phyloP scores from a whole-genome alignment of 306 rosid species.

The Quercus robur region DNA sequence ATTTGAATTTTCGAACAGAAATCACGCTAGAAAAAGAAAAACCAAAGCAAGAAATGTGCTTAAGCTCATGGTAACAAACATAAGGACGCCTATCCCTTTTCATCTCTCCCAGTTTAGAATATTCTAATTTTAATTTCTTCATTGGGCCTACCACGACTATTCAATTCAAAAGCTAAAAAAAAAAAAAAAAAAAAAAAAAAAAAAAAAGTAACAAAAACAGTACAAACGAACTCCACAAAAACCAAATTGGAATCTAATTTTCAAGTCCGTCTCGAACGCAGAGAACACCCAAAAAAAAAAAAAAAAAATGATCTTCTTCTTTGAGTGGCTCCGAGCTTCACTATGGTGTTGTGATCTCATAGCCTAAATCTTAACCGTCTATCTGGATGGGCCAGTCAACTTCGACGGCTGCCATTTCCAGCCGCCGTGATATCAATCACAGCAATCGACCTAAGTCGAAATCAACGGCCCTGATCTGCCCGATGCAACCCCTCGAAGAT shows the following conservation, averaged over 20 bases:
- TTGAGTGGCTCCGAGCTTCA: not conserved
- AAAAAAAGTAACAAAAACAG: not conserved
- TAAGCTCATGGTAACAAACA: no score
- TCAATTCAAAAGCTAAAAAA: not conserved
- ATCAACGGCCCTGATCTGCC: slow-evolving; percentile 54
- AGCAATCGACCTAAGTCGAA: slow-evolving; percentile 43
- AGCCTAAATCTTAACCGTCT: slow-evolving; percentile 17
- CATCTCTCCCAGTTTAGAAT: no score
- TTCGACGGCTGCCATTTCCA: slow-evolving; percentile 52
- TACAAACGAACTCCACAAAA: slow-evolving; percentile 22
- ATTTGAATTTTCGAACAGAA: no score
- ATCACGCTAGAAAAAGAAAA: no score
- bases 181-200: not conserved
- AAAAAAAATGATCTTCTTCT: not conserved
- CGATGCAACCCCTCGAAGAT: slow-evolving; percentile 29
- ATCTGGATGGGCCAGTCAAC: slow-evolving; percentile 91
- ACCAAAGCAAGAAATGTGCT: no score
- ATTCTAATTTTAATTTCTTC: no score
- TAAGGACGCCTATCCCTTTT: no score
- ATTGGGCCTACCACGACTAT: not conserved
- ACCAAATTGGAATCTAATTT: slow-evolving; percentile 42
- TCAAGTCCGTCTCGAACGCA: slow-evolving; percentile 45
- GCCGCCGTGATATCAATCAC: slow-evolving; percentile 50
- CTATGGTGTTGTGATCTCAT: slow-evolving; percentile 18
- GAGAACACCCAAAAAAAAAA: not conserved